Evolutionary conservation across 768 basidiomycete species (phyloP).

Genomic region (Sarcomyxa edulis): DNA sequence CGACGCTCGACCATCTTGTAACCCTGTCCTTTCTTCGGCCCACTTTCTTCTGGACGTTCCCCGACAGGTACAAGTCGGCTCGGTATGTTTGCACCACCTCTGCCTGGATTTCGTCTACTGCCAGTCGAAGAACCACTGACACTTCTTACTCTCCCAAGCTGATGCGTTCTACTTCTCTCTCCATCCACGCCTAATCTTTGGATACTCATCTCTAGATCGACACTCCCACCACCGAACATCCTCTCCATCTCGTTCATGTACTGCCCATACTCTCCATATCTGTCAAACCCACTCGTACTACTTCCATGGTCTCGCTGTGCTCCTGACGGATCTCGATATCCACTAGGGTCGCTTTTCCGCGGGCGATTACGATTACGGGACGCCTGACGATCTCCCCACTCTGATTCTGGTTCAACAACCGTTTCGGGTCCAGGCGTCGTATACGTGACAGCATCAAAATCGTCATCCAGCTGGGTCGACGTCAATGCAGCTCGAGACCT

Average conservation of each 20-base stretch:
- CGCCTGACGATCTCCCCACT: not conserved
- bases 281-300: constrained; percentile 19
- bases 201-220: no score
- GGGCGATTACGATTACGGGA: not conserved
- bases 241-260: constrained; percentile 27
- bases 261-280: constrained; percentile 28
- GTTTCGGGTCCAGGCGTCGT: constrained; percentile 8
- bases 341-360: not conserved
- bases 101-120: no score
- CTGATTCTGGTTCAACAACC: not conserved
- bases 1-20: constrained; percentile 37
- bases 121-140: no score
- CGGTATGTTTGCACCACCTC: no score
- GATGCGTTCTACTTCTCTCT: no score
- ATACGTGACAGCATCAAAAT: constrained; percentile 31
- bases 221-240: constrained; percentile 19
- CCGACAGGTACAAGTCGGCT: no score
- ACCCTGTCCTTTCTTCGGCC: constrained; percentile 25
- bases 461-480: constrained; percentile 28
- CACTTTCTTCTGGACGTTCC: constrained; percentile 10
- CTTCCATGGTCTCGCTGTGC: not conserved
- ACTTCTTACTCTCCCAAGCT: no score
- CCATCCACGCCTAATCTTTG: no score
- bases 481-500: constrained; percentile 15
- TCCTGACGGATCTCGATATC: not conserved